Conservation (phyloP, 768 basidiomycete species). For the Mycena vitilis region DNA sequence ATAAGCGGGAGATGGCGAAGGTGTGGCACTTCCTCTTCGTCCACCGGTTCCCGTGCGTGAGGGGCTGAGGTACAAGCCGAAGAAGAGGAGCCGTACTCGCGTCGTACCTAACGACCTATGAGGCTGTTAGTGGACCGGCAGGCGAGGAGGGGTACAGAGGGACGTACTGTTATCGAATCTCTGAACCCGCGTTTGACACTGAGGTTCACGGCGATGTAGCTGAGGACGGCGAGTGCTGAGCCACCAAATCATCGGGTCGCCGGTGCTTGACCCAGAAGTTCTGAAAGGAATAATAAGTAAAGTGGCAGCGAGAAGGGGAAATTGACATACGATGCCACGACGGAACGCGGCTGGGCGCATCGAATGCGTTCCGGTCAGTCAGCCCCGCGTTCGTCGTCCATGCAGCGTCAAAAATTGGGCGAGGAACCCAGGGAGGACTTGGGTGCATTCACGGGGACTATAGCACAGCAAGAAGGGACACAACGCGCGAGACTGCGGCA, state of each 20-base stretch:
- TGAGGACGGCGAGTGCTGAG: slow-evolving; percentile 72
- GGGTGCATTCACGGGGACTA: slow-evolving; percentile 77
- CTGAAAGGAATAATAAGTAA: slow-evolving; percentile 51
- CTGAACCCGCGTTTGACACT: slow-evolving; percentile 91
- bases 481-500: not conserved
- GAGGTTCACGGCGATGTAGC: slow-evolving; percentile 76
- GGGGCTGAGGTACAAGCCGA: slow-evolving; percentile 84
- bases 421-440: slow-evolving; percentile 91
- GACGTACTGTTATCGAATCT: slow-evolving; percentile 89
- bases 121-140: slow-evolving; percentile 1
- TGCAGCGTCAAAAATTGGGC: slow-evolving; percentile 93
- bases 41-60: slow-evolving; percentile 90
- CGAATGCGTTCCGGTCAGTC: slow-evolving; percentile 94
- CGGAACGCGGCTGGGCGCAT: slow-evolving; percentile 87
- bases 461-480: slow-evolving; percentile 6
- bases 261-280: slow-evolving; percentile 99
- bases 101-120: too few species aligned
- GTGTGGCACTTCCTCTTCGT: slow-evolving; percentile 81
- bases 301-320: not conserved
- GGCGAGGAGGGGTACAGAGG: not conserved
- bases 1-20: too few species aligned
- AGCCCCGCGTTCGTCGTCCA: slow-evolving; percentile 97
- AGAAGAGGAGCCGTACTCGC: slow-evolving; percentile 87
- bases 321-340: slow-evolving; percentile 87
- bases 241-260: slow-evolving; percentile 97